Base-by-base conservation (phyloP, 768 basidiomycete genomes). In the Exsudoporus frostii region DNA sequence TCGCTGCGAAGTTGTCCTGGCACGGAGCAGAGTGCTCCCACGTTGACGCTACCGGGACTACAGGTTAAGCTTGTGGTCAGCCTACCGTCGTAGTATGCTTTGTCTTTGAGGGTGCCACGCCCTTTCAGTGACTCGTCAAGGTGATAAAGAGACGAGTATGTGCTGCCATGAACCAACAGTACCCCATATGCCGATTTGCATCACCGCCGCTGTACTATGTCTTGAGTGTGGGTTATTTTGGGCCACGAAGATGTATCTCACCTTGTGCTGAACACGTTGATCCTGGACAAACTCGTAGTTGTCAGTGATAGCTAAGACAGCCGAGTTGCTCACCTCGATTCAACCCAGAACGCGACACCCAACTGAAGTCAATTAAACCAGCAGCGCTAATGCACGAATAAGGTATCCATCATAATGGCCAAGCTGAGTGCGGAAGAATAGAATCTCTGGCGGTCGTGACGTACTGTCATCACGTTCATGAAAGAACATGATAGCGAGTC, bases 401-500 rank as follows among this genome's bases (percentile, higher is more conserved):
- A 90, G 73, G 61, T 81, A 86, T 36, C 73, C 76, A n/a, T 80
- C 78, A 64, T 88, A 88, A 45, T 79, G 77, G 1, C 88, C 88
- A 14, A 88, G 77, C 56, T 86, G 86, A 7, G 86, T 86, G 51
- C 79, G 77, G 67, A 90, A 87, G 67, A 89, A 88, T 54, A 81
- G 71, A 38, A 76, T 79, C 65, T 83, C 82, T 30, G 67, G 64
- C 5, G 60, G 51, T 43, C 71, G 69, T 29, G 55, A 49, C 17
- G 75, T 63, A 53, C 66, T 62, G 27, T 60, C 45, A 17, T 65
- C 56, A 33, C 50, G 61, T 30, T 57, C 63, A 52, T 74, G 59
- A 54, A 68, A 59, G 32, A 72, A 67, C 48, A 66, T 65, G 24
- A 77, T 32, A 38, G 73, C 78, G 39, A 84, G 67, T 71, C 77